Evolutionary conservation across 805 yeast species (phyloP).

Genomic region (Wickerhamomyces queroliae): DNA sequence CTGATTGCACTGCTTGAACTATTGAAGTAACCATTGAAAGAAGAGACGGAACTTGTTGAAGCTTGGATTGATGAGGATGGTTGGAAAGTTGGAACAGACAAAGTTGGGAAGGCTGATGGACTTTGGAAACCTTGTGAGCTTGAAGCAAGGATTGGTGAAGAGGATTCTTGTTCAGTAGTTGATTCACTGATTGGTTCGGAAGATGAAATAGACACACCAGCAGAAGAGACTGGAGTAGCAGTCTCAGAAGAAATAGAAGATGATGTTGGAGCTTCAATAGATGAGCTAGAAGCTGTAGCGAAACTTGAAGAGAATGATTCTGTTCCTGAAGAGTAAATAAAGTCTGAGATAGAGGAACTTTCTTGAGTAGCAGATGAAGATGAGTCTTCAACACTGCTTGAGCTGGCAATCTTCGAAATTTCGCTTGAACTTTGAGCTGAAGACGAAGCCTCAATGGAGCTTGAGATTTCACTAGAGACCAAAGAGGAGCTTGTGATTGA

Average conservation of each 20-base stretch:
- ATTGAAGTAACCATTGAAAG: constrained; percentile 1
- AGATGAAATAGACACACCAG: constrained; percentile 7
- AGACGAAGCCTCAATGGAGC: not conserved
- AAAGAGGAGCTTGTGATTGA: not conserved
- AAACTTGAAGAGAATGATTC: constrained; percentile 5
- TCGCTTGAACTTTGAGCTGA: not conserved
- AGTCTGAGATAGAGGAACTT: constrained; percentile 6
- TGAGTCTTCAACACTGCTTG: constrained; percentile 4
- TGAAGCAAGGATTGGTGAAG: not conserved
- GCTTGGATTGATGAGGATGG: not conserved
- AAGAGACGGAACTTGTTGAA: not conserved
- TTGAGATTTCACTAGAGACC: too few species aligned
- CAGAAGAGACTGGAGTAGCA: constrained; percentile 21
- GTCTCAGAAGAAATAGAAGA: not conserved
- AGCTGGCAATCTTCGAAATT: too few species aligned
- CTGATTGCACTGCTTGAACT: not conserved
- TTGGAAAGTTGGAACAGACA: not conserved
- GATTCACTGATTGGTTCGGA: too few species aligned
- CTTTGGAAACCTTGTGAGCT: not conserved
- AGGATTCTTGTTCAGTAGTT: too few species aligned
- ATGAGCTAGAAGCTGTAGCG: not conserved
- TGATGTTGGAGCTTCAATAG: not conserved
- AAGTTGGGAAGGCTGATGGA: not conserved
- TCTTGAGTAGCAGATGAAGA: not conserved
- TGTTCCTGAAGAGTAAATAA: too few species aligned